Evolutionary conservation across 768 basidiomycete genomes (phyloP).

Genomic region (Mycena vitilis): DNA sequence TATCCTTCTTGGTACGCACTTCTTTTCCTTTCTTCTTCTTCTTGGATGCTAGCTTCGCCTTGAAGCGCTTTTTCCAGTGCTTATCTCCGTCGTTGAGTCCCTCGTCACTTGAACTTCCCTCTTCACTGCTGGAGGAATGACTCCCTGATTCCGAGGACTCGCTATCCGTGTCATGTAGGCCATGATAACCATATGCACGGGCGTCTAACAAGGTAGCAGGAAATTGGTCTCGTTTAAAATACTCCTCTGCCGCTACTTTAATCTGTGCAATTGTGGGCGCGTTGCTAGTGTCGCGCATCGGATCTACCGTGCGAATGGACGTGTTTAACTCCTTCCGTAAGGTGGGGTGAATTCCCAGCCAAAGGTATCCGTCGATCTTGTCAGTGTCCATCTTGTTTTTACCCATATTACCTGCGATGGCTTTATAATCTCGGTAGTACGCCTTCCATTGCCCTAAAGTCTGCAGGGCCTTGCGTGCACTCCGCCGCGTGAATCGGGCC

Average conservation of each 20-base stretch:
- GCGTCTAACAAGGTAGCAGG: constrained; percentile 9
- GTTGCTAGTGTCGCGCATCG: neutral
- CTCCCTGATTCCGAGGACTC: neutral
- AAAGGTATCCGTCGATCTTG: constrained; percentile 3
- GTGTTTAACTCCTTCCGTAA: neutral
- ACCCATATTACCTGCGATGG: constrained; percentile 8
- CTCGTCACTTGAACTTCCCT: neutral
- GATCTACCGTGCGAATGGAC: neutral
- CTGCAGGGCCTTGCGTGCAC: neutral
- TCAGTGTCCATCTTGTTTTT: neutral
- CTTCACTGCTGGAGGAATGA: neutral
- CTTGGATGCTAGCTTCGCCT: neutral
- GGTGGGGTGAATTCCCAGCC: neutral
- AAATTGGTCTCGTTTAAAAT: constrained; percentile 14
- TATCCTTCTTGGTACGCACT: neutral
- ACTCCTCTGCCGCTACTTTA: constrained; percentile 10
- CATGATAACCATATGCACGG: neutral
- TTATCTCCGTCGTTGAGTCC: neutral
- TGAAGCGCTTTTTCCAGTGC: constrained; percentile 4
- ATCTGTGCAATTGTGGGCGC: neutral
- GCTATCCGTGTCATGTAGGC: neutral
- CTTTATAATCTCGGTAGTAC: constrained; percentile 1
- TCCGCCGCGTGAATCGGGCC: neutral
- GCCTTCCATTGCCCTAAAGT: constrained; percentile 6
- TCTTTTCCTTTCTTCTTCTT: neutral